A percentile compares a stretch with the other conserved stretches of the same genome.
Conservation (phyloP, 495 filamentous ascomycete species). For the Collariella sp. region DNA sequence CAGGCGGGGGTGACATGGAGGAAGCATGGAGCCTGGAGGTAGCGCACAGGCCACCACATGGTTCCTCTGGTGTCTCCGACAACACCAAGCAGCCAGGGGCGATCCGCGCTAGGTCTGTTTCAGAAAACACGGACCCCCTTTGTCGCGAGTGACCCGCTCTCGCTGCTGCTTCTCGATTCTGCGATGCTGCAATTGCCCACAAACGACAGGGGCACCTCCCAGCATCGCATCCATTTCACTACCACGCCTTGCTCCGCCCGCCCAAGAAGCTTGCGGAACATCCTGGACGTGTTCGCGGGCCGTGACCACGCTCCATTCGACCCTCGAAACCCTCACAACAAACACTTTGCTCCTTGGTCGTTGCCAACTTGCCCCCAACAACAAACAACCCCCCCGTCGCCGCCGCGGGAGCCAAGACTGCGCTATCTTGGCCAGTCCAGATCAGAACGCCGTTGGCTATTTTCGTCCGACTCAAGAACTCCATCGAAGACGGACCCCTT, state of each 20-base stretch:
- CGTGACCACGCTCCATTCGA: not conserved
- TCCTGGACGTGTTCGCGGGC: slow-evolving; percentile 6
- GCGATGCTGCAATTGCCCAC: slow-evolving; percentile 12
- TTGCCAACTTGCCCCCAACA: too few species aligned
- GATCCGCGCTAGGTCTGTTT: slow-evolving; percentile 24
- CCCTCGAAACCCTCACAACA: not conserved
- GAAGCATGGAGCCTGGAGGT: not conserved
- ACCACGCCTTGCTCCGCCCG: not conserved
- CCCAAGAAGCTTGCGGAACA: slow-evolving; percentile 5
- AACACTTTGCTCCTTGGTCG: not conserved
- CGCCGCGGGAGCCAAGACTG: slow-evolving; percentile 7
- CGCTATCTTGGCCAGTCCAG: not conserved
- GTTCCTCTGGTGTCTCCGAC: not conserved
- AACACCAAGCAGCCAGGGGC: slow-evolving; percentile 5
- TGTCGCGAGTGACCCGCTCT: slow-evolving; percentile 2
- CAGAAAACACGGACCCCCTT: slow-evolving; percentile 20
- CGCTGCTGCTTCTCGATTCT: slow-evolving; percentile 20
- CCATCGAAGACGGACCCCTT: slow-evolving; percentile 2
- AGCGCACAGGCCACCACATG: slow-evolving; percentile 5
- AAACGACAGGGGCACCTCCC: not conserved
- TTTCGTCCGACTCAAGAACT: slow-evolving; percentile 1
- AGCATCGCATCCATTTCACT: slow-evolving; percentile 3
- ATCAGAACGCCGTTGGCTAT: slow-evolving; percentile 1
- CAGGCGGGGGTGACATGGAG: slow-evolving; percentile 5
- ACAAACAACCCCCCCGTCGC: too few species aligned